Evolutionary conservation across 2,329 filamentous ascomycete species (phyloP).

Genomic region (Coniosporium tulheliwenetii): DNA sequence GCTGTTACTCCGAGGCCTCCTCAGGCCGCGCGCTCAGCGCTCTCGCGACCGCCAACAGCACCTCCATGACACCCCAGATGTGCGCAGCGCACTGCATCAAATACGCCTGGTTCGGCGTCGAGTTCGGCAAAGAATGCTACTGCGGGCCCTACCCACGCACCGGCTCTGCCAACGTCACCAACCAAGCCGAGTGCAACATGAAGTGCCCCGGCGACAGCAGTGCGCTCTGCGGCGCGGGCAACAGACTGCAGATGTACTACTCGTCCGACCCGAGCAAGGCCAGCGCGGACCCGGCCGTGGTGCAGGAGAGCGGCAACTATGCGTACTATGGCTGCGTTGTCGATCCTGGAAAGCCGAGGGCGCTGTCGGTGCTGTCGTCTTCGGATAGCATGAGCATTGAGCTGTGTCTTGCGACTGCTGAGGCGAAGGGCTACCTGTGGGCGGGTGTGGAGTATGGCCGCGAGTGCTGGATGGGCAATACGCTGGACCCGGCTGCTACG

Average conservation of each 20-base stretch:
- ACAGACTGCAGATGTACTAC: constrained; percentile 12
- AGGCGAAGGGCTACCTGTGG: constrained; percentile 13
- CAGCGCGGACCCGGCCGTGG: too few species aligned
- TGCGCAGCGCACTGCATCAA: constrained; percentile 19
- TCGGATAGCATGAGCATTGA: too few species aligned
- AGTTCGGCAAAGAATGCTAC: constrained; percentile 21
- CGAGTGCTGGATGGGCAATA: constrained; percentile 20
- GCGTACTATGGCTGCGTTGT: too few species aligned
- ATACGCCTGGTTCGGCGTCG: constrained; percentile 22
- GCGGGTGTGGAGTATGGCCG: constrained; percentile 22
- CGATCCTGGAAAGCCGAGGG: too few species aligned
- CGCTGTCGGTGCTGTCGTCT: too few species aligned
- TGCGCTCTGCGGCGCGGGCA: constrained; percentile 14
- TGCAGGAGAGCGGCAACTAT: too few species aligned
- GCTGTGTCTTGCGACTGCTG: too few species aligned
- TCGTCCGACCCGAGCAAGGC: too few species aligned
- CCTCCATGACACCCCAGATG: constrained; percentile 23
- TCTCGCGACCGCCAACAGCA: constrained; percentile 9
- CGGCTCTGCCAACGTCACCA: constrained; percentile 5
- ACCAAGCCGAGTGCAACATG: constrained; percentile 11
- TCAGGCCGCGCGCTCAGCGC: constrained; percentile 12
- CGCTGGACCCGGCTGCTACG: neutral
- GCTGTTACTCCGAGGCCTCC: constrained; percentile 15
- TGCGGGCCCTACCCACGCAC: constrained; percentile 10
- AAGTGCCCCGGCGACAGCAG: constrained; percentile 10